Percentiles rank a stretch among this genome's conserved stretches.
phyloP scores from a whole-genome alignment of 2,329 filamentous ascomycete genomes.

The Aspergillus sp. region DNA sequence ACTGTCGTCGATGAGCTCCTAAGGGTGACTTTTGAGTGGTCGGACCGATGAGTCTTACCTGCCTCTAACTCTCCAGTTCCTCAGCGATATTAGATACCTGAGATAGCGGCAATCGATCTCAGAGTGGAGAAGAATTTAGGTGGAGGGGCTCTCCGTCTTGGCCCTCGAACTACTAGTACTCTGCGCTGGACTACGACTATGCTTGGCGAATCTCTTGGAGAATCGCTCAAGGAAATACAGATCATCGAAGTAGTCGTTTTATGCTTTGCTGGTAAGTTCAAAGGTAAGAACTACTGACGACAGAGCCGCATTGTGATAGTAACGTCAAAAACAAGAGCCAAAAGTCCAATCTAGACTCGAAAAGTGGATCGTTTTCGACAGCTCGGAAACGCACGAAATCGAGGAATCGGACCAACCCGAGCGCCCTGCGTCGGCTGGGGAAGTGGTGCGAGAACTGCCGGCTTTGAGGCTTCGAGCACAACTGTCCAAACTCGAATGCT shows the following conservation, averaged over 20 bases:
- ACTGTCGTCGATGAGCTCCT: no score
- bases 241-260: background rate
- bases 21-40: no score
- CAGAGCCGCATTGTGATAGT: background rate
- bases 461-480: background rate
- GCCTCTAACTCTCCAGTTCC: no score
- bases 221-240: no score
- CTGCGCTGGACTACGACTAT: no score
- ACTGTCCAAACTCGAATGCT: background rate
- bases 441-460: background rate
- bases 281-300: background rate
- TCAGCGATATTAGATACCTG: no score
- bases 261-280: background rate
- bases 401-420: background rate
- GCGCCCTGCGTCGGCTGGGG: background rate
- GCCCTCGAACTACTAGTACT: no score
- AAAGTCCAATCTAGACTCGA: background rate
- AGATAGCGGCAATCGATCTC: background rate
- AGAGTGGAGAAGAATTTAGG: background rate
- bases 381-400: background rate
- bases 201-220: background rate
- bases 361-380: background rate
- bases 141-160: background rate
- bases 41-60: no score
- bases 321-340: background rate